phyloP scores from a whole-genome alignment of 2,329 filamentous ascomycete species.

The Thielaviopsis ethacetica region DNA sequence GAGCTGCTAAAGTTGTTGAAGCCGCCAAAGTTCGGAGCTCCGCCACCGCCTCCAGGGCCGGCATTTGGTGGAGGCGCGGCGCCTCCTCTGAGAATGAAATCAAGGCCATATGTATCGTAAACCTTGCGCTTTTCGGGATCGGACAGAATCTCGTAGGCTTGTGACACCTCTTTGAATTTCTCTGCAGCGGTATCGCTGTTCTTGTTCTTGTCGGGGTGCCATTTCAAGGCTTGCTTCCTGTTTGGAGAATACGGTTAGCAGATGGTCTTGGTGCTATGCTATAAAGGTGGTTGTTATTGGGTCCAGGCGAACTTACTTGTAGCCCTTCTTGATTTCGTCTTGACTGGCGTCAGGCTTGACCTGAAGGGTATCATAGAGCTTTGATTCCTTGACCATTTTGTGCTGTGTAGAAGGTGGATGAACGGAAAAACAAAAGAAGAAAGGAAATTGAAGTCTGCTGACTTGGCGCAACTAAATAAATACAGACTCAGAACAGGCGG shows the following conservation, averaged over 20 bases:
- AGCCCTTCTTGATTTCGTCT: slow-evolving; percentile 97
- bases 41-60: slow-evolving; percentile 31
- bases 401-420: slow-evolving; percentile 10
- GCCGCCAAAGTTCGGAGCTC: slow-evolving; percentile 28
- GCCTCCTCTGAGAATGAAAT: slow-evolving; percentile 76
- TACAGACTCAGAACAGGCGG: neutral
- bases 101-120: slow-evolving; percentile 88
- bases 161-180: slow-evolving; percentile 95
- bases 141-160: slow-evolving; percentile 95
- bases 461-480: neutral
- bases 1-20: slow-evolving; percentile 45
- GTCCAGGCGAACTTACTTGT: slow-evolving; percentile 42
- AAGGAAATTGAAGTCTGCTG: neutral
- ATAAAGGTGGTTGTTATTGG: no score
- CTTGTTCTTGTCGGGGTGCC: slow-evolving; percentile 96
- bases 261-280: no score
- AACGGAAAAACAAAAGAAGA: slow-evolving; percentile 14
- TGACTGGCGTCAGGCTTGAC: slow-evolving; percentile 46
- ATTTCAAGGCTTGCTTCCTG: slow-evolving; percentile 78
- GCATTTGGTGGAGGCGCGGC: slow-evolving; percentile 47
- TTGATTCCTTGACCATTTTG: slow-evolving; percentile 84
- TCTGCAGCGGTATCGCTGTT: slow-evolving; percentile 71
- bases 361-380: slow-evolving; percentile 56
- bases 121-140: slow-evolving; percentile 93
- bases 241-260: slow-evolving; percentile 17